A percentile compares a stretch with the other conserved stretches of the same genome.
Evolutionary conservation across 2,329 filamentous ascomycete genomes (phyloP).

Genomic region (Colletotrichum destructivum): DNA sequence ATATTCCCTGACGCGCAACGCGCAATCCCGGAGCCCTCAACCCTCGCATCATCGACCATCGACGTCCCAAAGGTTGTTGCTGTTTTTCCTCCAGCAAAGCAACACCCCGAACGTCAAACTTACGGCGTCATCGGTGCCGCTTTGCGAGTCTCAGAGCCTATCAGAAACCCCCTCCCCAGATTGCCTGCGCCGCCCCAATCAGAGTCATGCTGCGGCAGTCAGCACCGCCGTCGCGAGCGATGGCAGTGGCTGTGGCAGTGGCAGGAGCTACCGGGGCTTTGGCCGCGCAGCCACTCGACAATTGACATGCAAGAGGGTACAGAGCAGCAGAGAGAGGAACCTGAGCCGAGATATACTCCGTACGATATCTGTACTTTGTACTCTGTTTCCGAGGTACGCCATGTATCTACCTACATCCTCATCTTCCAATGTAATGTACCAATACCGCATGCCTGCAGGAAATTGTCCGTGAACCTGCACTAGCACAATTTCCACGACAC

Average conservation of each 20-base stretch:
- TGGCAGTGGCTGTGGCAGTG: neutral
- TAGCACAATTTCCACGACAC: slow-evolving; percentile 35
- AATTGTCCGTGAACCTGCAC: slow-evolving; percentile 37
- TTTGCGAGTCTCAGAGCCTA: slow-evolving; percentile 25
- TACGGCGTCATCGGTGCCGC: slow-evolving; percentile 22
- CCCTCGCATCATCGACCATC: slow-evolving; percentile 33
- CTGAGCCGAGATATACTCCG: too few relatives aligned
- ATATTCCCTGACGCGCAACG: slow-evolving; percentile 8
- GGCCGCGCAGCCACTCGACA: slow-evolving; percentile 20
- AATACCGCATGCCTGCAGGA: slow-evolving; percentile 31
- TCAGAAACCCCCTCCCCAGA: neutral
- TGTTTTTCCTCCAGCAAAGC: neutral
- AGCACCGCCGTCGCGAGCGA: neutral
- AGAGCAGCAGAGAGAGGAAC: neutral
- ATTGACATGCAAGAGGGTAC: slow-evolving; percentile 3
- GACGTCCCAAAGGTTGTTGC: slow-evolving; percentile 20
- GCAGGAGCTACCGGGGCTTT: neutral
- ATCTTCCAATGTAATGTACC: slow-evolving; percentile 9
- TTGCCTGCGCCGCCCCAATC: neutral
- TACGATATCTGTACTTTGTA: too few relatives aligned
- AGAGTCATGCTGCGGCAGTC: slow-evolving; percentile 21
- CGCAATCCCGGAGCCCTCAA: slow-evolving; percentile 1
- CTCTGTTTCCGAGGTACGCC: too few relatives aligned
- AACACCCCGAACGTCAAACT: slow-evolving; percentile 19
- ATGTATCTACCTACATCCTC: too few relatives aligned